Conservation (phyloP, 2,329 filamentous ascomycete genomes). For the Fusarium beomiforme region DNA sequence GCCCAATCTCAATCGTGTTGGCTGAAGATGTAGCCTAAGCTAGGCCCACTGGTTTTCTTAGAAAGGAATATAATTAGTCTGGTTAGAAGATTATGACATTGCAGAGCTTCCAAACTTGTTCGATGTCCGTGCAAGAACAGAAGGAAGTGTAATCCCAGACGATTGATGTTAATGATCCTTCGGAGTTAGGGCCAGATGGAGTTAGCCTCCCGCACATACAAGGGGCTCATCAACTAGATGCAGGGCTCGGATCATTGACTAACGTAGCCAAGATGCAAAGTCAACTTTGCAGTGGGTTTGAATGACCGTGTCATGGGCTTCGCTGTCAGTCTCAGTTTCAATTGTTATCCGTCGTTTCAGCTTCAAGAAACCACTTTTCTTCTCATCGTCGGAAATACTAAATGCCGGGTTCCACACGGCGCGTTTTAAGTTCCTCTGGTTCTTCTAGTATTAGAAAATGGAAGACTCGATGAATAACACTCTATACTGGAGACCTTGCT, state of each 20-base stretch:
- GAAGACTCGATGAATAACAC: neutral
- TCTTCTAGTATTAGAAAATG: neutral
- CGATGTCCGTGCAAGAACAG: conserved; percentile 3
- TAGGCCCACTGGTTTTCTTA: neutral
- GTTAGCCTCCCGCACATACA: conserved; percentile 24
- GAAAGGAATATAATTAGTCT: neutral
- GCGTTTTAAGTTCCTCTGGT: neutral
- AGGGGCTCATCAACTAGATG: conserved; percentile 20
- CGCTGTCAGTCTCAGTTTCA: conserved; percentile 14
- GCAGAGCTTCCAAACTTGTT: neutral
- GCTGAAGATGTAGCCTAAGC: neutral
- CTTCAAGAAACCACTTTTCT: neutral
- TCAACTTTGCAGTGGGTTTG: neutral
- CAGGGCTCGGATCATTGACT: conserved; percentile 26
- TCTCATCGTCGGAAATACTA: neutral
- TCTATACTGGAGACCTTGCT: neutral
- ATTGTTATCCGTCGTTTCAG: conserved; percentile 21
- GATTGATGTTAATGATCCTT: conserved; percentile 28
- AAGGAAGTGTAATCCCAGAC: neutral
- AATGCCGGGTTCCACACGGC: neutral
- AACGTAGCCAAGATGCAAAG: conserved; percentile 12
- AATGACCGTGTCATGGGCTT: conserved; percentile 16
- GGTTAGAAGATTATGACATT: neutral
- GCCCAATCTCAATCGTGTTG: neutral
- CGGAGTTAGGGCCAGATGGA: conserved; percentile 33